Evolutionary conservation across 1,139 yeast species (phyloP).

Genomic region (Casaregolazyma lundiana): DNA sequence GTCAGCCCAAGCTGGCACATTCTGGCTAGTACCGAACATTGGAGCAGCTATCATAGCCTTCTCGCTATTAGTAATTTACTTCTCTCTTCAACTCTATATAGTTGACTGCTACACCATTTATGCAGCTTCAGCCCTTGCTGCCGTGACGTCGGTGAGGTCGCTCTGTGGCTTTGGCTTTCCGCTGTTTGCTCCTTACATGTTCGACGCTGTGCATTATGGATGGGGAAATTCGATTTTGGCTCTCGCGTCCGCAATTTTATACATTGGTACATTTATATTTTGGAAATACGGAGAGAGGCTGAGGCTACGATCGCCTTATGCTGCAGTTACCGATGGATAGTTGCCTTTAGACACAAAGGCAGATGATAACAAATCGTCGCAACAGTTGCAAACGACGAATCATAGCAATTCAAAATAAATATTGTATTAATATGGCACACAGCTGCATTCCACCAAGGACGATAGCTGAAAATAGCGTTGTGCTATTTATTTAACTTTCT

Average conservation of each 20-base stretch:
- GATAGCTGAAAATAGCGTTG: too few species aligned
- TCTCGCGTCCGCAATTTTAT: conserved; percentile 42
- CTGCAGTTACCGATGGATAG: not conserved
- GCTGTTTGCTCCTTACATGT: conserved; percentile 31
- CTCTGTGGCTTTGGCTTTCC: conserved; percentile 51
- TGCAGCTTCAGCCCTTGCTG: conserved; percentile 54
- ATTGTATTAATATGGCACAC: not conserved
- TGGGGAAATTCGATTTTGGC: conserved; percentile 60
- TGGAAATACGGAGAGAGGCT: conserved; percentile 46
- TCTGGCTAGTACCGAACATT: conserved; percentile 54
- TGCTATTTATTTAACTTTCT: not conserved
- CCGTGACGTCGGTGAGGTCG: conserved; percentile 58
- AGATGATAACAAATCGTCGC: not conserved
- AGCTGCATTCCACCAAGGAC: not conserved
- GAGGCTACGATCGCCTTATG: conserved; percentile 28
- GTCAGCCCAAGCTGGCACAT: conserved; percentile 46
- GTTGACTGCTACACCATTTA: conserved; percentile 61
- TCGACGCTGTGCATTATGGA: conserved; percentile 44
- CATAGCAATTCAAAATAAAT: not conserved
- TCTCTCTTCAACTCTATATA: conserved; percentile 52
- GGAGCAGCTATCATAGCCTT: conserved; percentile 52
- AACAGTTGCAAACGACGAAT: too few species aligned
- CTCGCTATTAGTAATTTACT: conserved; percentile 52
- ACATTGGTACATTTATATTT: conserved; percentile 52
- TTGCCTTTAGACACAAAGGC: not conserved